Percentiles rank a stretch among this genome's conserved stretches.
phyloP scores from a whole-genome alignment of 768 basidiomycete species.

The Piloderma croceum region DNA sequence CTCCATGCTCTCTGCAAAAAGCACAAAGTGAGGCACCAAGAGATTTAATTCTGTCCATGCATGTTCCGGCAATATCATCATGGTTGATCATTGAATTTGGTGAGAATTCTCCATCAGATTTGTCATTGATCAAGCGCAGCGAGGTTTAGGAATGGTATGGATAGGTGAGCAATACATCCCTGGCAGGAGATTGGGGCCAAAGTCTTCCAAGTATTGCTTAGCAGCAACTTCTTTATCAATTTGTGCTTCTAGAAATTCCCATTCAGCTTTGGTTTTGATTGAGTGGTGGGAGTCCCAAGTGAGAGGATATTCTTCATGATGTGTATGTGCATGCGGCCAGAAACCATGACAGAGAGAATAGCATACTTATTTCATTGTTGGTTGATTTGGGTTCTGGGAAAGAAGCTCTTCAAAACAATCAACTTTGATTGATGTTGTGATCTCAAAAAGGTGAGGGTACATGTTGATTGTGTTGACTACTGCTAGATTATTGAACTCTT shows the following conservation, averaged over 20 bases:
- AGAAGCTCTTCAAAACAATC: slow-evolving; percentile 24
- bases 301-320: slow-evolving; percentile 15
- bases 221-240: slow-evolving; percentile 19
- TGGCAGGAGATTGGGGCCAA: slow-evolving; percentile 31
- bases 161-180: slow-evolving; percentile 42
- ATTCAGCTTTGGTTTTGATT: slow-evolving; percentile 13
- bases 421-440: slow-evolving; percentile 33
- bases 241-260: slow-evolving; percentile 21
- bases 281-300: slow-evolving; percentile 21
- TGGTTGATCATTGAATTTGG: slow-evolving; percentile 32
- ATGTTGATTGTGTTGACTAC: slow-evolving; percentile 18
- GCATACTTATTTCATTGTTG: slow-evolving; percentile 30
- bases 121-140: slow-evolving; percentile 34
- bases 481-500: slow-evolving; percentile 7
- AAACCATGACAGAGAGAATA: slow-evolving; percentile 32
- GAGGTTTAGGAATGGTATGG: slow-evolving; percentile 31
- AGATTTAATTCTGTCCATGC: slow-evolving; percentile 32
- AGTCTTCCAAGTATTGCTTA: slow-evolving; percentile 25
- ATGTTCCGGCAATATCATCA: too few relatives aligned
- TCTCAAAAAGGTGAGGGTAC: slow-evolving; percentile 28
- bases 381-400: slow-evolving; percentile 30
- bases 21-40: slow-evolving; percentile 20
- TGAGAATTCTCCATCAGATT: slow-evolving; percentile 27
- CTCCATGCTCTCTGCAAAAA: too few relatives aligned
- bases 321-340: slow-evolving; percentile 38